Conservation (phyloP, 2,329 filamentous ascomycete genomes). For the Fonsecaea pedrosoi region DNA sequence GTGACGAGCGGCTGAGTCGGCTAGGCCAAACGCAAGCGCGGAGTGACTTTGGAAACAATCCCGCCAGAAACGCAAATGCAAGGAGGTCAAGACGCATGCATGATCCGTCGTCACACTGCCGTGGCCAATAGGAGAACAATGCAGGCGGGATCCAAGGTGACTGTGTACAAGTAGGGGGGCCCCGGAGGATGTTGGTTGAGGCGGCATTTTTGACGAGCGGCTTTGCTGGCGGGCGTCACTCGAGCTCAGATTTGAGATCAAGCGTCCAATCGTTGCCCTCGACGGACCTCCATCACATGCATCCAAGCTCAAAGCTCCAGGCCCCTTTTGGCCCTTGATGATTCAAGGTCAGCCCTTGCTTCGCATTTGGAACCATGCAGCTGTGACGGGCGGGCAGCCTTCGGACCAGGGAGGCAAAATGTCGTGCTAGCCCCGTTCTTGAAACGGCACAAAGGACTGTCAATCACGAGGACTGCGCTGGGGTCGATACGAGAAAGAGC, state of each 20-base stretch:
- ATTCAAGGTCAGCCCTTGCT: slow-evolving; percentile 13
- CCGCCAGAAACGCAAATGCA: slow-evolving; percentile 12
- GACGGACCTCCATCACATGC: slow-evolving; percentile 25
- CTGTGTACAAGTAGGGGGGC: slow-evolving; percentile 6
- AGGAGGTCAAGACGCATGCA: slow-evolving; percentile 27
- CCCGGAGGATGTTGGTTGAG: background rate
- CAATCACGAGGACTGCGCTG: background rate
- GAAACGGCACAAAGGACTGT: slow-evolving; percentile 6
- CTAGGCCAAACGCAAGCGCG: slow-evolving; percentile 20
- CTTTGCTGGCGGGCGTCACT: slow-evolving; percentile 17
- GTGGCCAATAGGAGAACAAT: slow-evolving; percentile 22
- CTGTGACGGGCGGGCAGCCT: background rate
- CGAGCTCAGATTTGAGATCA: slow-evolving; percentile 19
- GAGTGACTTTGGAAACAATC: slow-evolving; percentile 18
- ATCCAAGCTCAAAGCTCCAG: slow-evolving; percentile 13
- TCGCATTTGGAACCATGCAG: slow-evolving; percentile 18
- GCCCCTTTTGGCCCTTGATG: slow-evolving; percentile 13
- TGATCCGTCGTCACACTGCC: slow-evolving; percentile 20
- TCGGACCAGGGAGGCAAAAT: slow-evolving; percentile 4
- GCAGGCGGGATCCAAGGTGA: slow-evolving; percentile 15
- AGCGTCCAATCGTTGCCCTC: slow-evolving; percentile 18
- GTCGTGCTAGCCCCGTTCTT: slow-evolving; percentile 2
- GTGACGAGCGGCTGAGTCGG: slow-evolving; percentile 15
- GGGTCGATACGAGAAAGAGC: background rate
- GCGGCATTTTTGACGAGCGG: slow-evolving; percentile 22